Evolutionary conservation across 495 filamentous ascomycete genomes (phyloP).

Genomic region (Viridothelium virens): DNA sequence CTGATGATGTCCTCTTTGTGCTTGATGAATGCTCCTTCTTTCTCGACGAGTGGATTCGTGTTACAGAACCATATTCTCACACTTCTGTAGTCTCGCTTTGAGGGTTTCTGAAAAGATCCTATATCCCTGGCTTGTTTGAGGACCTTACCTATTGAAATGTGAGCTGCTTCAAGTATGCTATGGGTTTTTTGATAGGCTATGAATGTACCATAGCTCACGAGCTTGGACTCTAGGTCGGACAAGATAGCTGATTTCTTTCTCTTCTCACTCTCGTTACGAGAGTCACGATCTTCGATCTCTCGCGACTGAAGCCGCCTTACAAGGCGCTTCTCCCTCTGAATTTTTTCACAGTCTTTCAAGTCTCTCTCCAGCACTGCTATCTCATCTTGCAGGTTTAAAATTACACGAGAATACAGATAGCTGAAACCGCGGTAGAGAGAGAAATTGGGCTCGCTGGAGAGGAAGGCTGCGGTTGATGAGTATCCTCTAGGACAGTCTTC

Average conservation of each 20-base stretch:
- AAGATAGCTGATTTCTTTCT: slow-evolving; percentile 29
- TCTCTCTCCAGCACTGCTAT: slow-evolving; percentile 31
- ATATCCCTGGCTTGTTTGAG: slow-evolving; percentile 33
- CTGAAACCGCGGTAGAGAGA: slow-evolving; percentile 35
- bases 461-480: slow-evolving; percentile 33
- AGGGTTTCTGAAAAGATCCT: slow-evolving; percentile 32
- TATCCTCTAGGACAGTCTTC: slow-evolving; percentile 34
- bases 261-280: slow-evolving; percentile 16
- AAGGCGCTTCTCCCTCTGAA: slow-evolving; percentile 11
- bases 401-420: slow-evolving; percentile 34
- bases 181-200: not conserved
- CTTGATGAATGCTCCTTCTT: slow-evolving; percentile 33
- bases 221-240: slow-evolving; percentile 26
- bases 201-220: slow-evolving; percentile 34
- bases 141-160: slow-evolving; percentile 24
- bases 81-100: slow-evolving; percentile 34
- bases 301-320: slow-evolving; percentile 17
- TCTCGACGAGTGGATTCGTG: slow-evolving; percentile 27
- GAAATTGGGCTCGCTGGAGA: slow-evolving; percentile 34
- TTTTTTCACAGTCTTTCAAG: slow-evolving; percentile 28
- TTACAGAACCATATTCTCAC: slow-evolving; percentile 34
- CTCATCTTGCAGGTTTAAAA: slow-evolving; percentile 36
- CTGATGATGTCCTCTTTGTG: slow-evolving; percentile 39
- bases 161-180: not conserved
- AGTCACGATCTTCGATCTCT: slow-evolving; percentile 18